These are phyloP conservation scores for Auricularia sp. DNA, from an alignment of 768 basidiomycete species.

Conservation along the genomic window DNA sequence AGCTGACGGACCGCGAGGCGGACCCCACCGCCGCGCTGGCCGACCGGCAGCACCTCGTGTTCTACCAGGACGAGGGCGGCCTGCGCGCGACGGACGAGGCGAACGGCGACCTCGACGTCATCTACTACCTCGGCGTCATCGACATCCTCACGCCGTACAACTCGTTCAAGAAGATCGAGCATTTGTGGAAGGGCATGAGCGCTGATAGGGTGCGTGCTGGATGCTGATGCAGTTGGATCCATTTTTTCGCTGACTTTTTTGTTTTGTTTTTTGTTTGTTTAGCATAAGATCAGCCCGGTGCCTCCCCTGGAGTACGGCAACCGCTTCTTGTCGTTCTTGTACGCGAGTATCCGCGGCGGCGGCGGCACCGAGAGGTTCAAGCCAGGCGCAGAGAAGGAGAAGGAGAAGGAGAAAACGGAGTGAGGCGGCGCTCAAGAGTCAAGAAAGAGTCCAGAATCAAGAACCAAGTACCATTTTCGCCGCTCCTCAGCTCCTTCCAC, in stretches of 20 bases:
- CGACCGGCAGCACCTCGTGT: conserved; percentile 58
- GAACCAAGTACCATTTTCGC: not conserved
- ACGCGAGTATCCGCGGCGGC: conserved; percentile 74
- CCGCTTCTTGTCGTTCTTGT: conserved; percentile 82
- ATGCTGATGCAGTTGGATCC: not conserved
- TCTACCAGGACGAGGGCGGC: conserved; percentile 96
- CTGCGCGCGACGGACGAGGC: conserved; percentile 79
- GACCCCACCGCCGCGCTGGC: conserved; percentile 45
- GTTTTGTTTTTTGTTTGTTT: conserved; percentile 7
- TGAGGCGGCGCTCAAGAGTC: not conserved
- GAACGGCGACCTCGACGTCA: conserved; percentile 61
- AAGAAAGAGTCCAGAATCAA: not conserved
- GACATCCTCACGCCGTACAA: conserved; percentile 93
- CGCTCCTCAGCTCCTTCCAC: not conserved
- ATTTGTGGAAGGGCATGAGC: conserved; percentile 83
- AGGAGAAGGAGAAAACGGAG: conserved; percentile 2
- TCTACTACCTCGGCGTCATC: conserved; percentile 93
- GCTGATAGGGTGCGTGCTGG: conserved; percentile 79
- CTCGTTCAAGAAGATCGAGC: conserved; percentile 67
- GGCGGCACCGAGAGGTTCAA: conserved; percentile 49
- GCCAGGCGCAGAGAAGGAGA: conserved; percentile 12
- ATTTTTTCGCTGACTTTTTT: conserved; percentile 6
- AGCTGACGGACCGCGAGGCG: conserved; percentile 42
- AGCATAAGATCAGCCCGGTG: conserved; percentile 95
- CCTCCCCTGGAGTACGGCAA: conserved; percentile 79